These are phyloP conservation scores for Paracoccidioides lutzii DNA, from an alignment of 2,329 filamentous ascomycete species.

Conservation along the genomic window DNA sequence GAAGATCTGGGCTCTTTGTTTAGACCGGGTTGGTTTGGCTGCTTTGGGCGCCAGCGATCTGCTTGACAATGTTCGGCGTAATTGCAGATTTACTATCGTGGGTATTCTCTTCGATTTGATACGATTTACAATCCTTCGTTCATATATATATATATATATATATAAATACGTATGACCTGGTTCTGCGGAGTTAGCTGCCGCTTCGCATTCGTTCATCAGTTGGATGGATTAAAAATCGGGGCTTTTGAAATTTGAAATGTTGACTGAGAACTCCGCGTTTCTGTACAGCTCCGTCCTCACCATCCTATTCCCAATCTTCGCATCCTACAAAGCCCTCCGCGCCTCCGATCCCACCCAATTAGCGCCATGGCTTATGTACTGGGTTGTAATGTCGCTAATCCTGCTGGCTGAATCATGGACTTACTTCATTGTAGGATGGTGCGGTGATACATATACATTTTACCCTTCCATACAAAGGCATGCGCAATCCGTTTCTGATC, in stretches of 20 bases:
- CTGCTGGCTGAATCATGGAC: slow-evolving; percentile 77
- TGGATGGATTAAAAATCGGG: neutral
- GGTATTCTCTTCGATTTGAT: slow-evolving; percentile 25
- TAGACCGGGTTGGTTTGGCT: neutral
- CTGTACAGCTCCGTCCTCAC: slow-evolving; percentile 61
- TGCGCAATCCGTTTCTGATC: neutral
- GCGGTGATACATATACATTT: slow-evolving; percentile 15
- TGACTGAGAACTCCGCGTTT: slow-evolving; percentile 17
- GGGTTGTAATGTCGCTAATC: slow-evolving; percentile 77
- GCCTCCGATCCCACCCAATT: slow-evolving; percentile 78
- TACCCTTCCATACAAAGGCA: neutral
- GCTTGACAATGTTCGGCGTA: slow-evolving; percentile 56
- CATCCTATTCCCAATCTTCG: slow-evolving; percentile 89
- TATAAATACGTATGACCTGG: neutral
- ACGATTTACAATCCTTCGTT: neutral
- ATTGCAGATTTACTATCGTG: slow-evolving; percentile 67
- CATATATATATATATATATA: neutral
- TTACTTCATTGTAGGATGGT: slow-evolving; percentile 75
- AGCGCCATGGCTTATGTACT: slow-evolving; percentile 98
- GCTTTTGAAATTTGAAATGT: slow-evolving; percentile 7
- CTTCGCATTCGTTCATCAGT: no score
- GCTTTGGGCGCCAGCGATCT: neutral
- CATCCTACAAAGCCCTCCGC: slow-evolving; percentile 95
- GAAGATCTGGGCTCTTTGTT: neutral
- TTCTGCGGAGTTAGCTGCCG: neutral